Base-by-base conservation (phyloP, 441 rosid species). In the Adansonia madagascariensis region DNA sequence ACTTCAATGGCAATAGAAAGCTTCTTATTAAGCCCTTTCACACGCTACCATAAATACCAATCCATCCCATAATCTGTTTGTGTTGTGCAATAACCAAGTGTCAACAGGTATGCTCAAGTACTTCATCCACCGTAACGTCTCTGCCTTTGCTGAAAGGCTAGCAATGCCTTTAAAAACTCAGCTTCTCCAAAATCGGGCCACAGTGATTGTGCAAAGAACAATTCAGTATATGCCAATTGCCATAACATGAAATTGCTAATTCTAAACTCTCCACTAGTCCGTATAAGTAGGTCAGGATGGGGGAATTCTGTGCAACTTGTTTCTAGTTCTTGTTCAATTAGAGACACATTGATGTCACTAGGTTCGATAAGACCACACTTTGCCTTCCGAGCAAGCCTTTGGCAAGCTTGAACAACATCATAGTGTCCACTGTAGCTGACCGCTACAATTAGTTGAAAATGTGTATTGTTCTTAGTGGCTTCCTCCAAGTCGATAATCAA, bases 221-320 rank as follows among this genome's bases (percentile, higher is more conserved):
- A 69, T 72, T 86, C 86, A 8, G 84, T 74, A 17, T 83, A 85
- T 18, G 85, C 87, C 61, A 81, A 75, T 27, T 85, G 87, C 88
- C 84, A 87, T 64, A 82, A 65, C 84, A 84, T 77, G 79, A 80
- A 87, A 76, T 85, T 85, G 77, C 88, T 80, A 71, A 87, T 47
- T 71, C 84, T 75, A 39, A 77, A 83, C 76, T 85, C 86, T 15
- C 82, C 82, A 24, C 85, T 71, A 1, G 86, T 84, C 39, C 82
- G 82, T 73, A 85, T 82, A 11, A 87, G 83, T 11, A 83, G 73
- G 71, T 85, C 87, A 14, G 85, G 85, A 76, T 24, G 76, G 24
- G 85, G 86, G 50, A 79, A 79, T 44, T 82, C 77, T 1, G 76
- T 64, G 63, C 85, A 84, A 43, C 55, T 81, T 6, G 85, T 80